Base-by-base conservation (phyloP, 1,139 yeast species). In the Saccharomycopsis crataegensis region DNA sequence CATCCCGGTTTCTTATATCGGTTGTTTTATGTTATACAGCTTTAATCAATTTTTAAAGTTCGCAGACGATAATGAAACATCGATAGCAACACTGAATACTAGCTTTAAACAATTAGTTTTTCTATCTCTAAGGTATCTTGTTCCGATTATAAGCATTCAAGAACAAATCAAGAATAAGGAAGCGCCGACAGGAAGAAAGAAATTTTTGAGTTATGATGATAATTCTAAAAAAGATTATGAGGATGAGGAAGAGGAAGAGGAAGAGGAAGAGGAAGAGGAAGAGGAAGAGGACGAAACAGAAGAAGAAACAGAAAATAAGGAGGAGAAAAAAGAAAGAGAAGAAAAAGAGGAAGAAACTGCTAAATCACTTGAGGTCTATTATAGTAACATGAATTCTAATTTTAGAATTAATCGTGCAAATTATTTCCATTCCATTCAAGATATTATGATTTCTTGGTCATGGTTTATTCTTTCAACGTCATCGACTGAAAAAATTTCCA, bases 361-460 rank as follows among this genome's bases (percentile, higher is more conserved):
- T 43, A 8, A n/a, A 43, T 31, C 11, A 12, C 14, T 16, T 5
- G 16, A 43, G 34, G 14, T 9, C 12, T 43, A 43, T 43, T 32
- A 8, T 12, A 12, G 16, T 8, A 12, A 8, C n/a, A 45, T 45
- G 6, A 45, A 33, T 11, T 31, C 17, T 11, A 22, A 42, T 31
- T 43, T 14, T 17, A n/a, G 17, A 32, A 11, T 9, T 28, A 49
- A 49, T 14, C 8, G 12, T 8, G 8, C 38, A 8, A 42, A 22
- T 17, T 46, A 36, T 32, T 52, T 37, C 16, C 58, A 60, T 6
- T 74, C 76, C 9, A 59, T 68, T 7, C 66, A 70, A 46, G 80
- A 77, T 57, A 63, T 70, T 2, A 57, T 70, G 2, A 61, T 73
- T 16, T 76, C 68, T 59, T 76, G 78, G 76, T 63, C 70, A 3